phyloP scores from a whole-genome alignment of 305 asterid genomes.

The Ilex paraguariensis region DNA sequence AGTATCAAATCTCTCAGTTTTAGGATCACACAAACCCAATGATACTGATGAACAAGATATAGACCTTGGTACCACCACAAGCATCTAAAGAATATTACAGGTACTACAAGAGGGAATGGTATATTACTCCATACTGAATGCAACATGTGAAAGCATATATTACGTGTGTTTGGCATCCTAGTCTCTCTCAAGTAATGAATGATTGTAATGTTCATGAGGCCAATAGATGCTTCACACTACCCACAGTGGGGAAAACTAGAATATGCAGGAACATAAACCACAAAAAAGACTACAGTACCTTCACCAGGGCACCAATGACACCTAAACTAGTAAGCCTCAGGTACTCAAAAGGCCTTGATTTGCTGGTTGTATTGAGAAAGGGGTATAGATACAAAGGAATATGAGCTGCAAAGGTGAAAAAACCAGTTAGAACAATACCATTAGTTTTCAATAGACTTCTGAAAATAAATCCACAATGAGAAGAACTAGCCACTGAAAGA shows the following conservation, averaged over 20 bases:
- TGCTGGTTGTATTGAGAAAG: slow-evolving; percentile 16
- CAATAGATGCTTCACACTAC: not conserved
- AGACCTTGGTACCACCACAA: no score
- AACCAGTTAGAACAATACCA: not conserved
- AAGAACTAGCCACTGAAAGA: no score
- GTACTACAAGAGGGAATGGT: not conserved
- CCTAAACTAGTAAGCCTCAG: slow-evolving; percentile 5
- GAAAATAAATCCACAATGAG: no score
- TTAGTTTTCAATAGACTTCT: no score
- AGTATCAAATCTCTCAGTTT: not conserved
- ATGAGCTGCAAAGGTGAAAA: slow-evolving; percentile 23
- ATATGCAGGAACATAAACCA: not conserved
- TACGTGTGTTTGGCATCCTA: not conserved
- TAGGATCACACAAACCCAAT: not conserved
- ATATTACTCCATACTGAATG: not conserved
- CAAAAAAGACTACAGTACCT: slow-evolving; percentile 4
- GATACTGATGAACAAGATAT: no score
- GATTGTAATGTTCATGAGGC: not conserved
- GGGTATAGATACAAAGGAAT: slow-evolving; percentile 21
- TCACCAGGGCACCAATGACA: slow-evolving; percentile 8
- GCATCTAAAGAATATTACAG: not conserved
- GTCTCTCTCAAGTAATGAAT: not conserved
- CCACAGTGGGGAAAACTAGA: not conserved
- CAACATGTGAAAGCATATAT: not conserved
- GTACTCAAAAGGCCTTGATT: slow-evolving; percentile 15